These are phyloP conservation scores for Hyphopichia burtonii DNA, from an alignment of 1,139 yeast genomes.

Conservation along the genomic window DNA sequence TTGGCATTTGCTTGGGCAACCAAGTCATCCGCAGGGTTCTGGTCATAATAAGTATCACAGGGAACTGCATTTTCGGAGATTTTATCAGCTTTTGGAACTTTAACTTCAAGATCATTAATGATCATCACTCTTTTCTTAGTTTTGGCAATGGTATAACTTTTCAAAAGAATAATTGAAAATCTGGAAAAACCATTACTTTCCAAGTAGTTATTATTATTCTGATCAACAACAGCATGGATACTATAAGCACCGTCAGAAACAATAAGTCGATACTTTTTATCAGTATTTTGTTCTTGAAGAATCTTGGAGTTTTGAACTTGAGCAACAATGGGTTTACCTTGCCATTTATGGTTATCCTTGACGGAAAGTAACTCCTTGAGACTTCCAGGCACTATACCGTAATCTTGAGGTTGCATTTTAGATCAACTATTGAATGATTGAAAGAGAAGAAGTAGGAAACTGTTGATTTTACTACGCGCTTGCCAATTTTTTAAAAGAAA, in stretches of 20 bases:
- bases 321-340: background rate
- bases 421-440: background rate
- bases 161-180: slow-evolving; percentile 33
- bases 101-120: slow-evolving; percentile 51
- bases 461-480: slow-evolving; percentile 2
- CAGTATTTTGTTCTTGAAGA: slow-evolving; percentile 1
- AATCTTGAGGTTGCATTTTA: slow-evolving; percentile 1
- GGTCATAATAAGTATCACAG: slow-evolving; percentile 52
- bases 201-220: slow-evolving; percentile 52
- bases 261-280: slow-evolving; percentile 4
- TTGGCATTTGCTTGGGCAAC: background rate
- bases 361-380: slow-evolving; percentile 4
- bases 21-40: slow-evolving; percentile 54
- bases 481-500: background rate
- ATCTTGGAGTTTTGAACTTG: slow-evolving; percentile 4
- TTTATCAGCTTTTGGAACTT: slow-evolving; percentile 40
- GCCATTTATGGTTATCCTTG: slow-evolving; percentile 4
- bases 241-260: slow-evolving; percentile 45
- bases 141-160: slow-evolving; percentile 46
- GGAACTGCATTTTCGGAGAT: slow-evolving; percentile 38
- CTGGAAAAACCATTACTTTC: slow-evolving; percentile 43
- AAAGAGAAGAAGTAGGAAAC: background rate
- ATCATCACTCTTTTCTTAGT: slow-evolving; percentile 55
- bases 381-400: slow-evolving; percentile 4
- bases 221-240: slow-evolving; percentile 66